Evolutionary conservation across 2,329 filamentous ascomycete species (phyloP), one percentile per base, ranked within the genome.

Genomic region (Trichocomaceae sp.): DNA sequence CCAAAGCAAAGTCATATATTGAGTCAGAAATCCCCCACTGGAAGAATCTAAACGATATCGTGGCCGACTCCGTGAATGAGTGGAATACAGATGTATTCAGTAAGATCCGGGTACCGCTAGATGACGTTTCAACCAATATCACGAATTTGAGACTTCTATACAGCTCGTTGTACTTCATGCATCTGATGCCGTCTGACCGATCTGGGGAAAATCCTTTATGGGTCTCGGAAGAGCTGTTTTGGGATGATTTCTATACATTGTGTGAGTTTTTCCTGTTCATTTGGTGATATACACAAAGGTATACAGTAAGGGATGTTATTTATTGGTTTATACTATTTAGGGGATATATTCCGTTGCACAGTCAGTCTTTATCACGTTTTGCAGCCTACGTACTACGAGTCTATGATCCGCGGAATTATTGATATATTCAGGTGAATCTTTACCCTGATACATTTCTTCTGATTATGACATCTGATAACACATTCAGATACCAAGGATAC

Each of bases 201-300:
- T 87, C 84, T 0, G 84, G 84, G 0, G 86, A 88, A 64, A 88
- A 88, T 58, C 84, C 85, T 0, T 69, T 78, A 0, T 88, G 85
- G 85, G 65, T 73, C 0, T 83, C 82, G 0, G 63, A 64, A 0
- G 85, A 88, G 66, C 84, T 85, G 1, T 87, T 84, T 61, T 88
- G 85, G 64, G 83, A 86, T 58, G 85, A 88, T 54, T 81, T 85
- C 15, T 87, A 86, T 61, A 88, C 85, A 2, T 59, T 68, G 52
- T 68, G 66, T 68, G 33, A 58, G 64, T 57, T 80, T 68, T 72
- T 2, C 12, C 12, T 44, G 19, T 12, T 20, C 9, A 8, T n/a
- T n/a, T n/a, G n/a, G n/a, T 19, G 10, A 19, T 19, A 4, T 13
- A 22, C 5, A 13, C 15, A n/a, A n/a, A 15, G 9, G 31, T 13